Base-by-base conservation (phyloP, 768 basidiomycete species). In the Rhodosporidiobolus sp. region DNA sequence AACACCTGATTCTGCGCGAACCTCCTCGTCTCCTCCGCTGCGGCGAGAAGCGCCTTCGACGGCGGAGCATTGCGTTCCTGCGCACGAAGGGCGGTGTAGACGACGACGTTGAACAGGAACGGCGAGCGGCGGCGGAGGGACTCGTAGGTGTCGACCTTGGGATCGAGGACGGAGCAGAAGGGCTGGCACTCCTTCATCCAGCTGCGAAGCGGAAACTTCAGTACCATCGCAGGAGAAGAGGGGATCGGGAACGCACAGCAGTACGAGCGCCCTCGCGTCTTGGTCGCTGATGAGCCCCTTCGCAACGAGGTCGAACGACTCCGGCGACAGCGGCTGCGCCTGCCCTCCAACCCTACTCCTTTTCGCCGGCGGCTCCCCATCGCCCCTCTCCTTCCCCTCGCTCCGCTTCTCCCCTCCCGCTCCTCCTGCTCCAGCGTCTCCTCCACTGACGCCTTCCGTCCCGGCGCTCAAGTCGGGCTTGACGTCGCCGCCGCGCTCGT, bases 131-230 rank as follows among this genome's bases (percentile, higher is more conserved):
- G 6, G 26, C 68, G 61, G 34, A 69, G 34, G 55, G 48, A 48
- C 43, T 61, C 61, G 62, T 69, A 69, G 3, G 62, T 69, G 48
- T 69, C 68, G 46, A 30, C 38, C 2, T 34, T 30, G 1, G 54
- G 55, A 38, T 69, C 62, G 56, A 63, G 55, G 28, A 69, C 56
- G 26, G 68, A 57, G 56, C 68, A 69, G 62, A 69, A 69, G 10
- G 55, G 55, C 48, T 57, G 48, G 43, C 45, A 48, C 43, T 69
- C 62, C 48, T 57, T 50, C 55, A 63, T 43, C 62, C 61, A 69
- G 16, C 59, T 60, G 24, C 16, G n/a, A 20, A 34, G 4, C 7
- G 1, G n/a, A 11, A 52, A 19, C 32, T 28, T 20, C 38, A 38
- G 30, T 11, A 10, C 12, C 34, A n/a, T 30, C 24, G 12, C 7